Percentiles rank a stretch among this genome's conserved stretches.
Evolutionary conservation across 2,329 filamentous ascomycete genomes (phyloP).

Genomic region (Madurella fahalii): DNA sequence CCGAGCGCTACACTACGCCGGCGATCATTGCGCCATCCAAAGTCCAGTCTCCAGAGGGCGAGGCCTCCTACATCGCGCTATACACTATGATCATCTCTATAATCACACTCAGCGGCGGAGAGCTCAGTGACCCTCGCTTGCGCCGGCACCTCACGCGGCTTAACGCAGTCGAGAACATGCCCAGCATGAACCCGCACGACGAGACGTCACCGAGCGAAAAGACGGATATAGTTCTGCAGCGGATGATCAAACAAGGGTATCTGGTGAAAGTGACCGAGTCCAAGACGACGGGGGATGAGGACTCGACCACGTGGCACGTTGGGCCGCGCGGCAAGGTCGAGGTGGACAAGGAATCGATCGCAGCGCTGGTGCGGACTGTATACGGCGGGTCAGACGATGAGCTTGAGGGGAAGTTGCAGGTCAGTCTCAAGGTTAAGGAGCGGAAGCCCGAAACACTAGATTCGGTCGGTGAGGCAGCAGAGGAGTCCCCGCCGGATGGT

Average conservation of each 20-base stretch:
- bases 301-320: conserved; percentile 75
- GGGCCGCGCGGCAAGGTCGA: conserved; percentile 84
- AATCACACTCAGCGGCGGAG: conserved; percentile 69
- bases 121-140: conserved; percentile 73
- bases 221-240: conserved; percentile 69
- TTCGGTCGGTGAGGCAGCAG: conserved; percentile 11
- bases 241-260: conserved; percentile 79
- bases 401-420: conserved; percentile 55
- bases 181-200: conserved; percentile 54
- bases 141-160: conserved; percentile 69
- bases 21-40: conserved; percentile 65
- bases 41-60: conserved; percentile 60
- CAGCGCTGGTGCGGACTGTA: conserved; percentile 61
- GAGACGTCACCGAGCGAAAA: conserved; percentile 36
- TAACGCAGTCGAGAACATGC: conserved; percentile 66
- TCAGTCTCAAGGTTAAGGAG: conserved; percentile 54
- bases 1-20: conserved; percentile 61
- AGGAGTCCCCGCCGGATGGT: conserved; percentile 9
- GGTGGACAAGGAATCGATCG: conserved; percentile 71
- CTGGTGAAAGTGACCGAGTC: conserved; percentile 69
- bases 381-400: conserved; percentile 53
- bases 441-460: conserved; percentile 20
- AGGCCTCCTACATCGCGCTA: conserved; percentile 76
- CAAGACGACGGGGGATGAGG: conserved; percentile 59
- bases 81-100: conserved; percentile 77